Evolutionary conservation across 2,329 filamentous ascomycete species (phyloP), one percentile per base, ranked within the genome.

Genomic region (Aureobasidium lini): DNA sequence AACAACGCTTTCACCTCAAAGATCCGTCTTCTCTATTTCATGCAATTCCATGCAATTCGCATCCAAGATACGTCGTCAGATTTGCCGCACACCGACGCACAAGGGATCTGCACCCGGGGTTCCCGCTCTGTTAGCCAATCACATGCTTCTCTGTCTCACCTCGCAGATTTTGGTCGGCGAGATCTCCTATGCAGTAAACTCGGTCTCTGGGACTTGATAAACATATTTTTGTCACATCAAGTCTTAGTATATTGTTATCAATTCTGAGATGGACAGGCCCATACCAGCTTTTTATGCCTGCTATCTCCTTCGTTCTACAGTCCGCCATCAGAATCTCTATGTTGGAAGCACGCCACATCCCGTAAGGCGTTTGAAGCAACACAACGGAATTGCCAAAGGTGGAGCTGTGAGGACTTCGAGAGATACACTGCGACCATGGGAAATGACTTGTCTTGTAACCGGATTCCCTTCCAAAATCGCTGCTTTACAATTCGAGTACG

Each of bases 291-390:
- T 96, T 64, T 97, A 97, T 70, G 90, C 89, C 65, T 95, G 94
- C 70, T 97, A 99, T 71, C 82, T 97, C 15, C 82, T 97, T 37
- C 87, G 92, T 18, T 96, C 93, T 0, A 91, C 86, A 0, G 81
- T 91, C 9, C 81, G 84, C 47, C 85, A 84, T 69, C 80, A 82
- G 31, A 84, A 82, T 47, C 80, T 93, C 31, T 99, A 99, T 73
- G 87, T 97, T 58, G 94, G 94, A 57, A 95, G 90, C 44, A 97
- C 94, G 1, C 92, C 92, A 0, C 85, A 96, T 69, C 93, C 94
- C 43, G 84, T 85, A 1, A 83, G 93, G 61, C 88, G 94, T 13
- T 79, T 97, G 28, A 85, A 84, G 62, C 94, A 97, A 72, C 94
- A 99, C 75, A 99, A 99, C 80, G 94, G 94, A 56, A 77, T 85